Evolutionary conservation across 345 rosid genomes (phyloP).

Genomic region (Trapa bicornis): DNA sequence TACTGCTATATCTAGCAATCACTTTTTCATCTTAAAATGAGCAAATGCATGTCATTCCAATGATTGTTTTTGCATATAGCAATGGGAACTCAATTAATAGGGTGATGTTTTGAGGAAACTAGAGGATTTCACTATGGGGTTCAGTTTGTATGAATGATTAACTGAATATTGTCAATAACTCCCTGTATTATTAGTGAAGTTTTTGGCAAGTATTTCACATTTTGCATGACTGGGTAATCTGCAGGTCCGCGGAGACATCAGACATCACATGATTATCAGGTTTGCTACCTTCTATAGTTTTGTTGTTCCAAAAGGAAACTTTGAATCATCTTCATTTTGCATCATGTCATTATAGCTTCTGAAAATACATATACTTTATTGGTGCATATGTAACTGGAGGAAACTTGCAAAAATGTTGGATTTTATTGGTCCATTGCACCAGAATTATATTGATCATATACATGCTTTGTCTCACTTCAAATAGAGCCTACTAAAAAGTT

Average conservation of each 20-base stretch:
- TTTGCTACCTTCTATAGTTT: conserved; percentile 10
- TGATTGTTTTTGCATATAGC: neutral
- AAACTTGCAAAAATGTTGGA: neutral
- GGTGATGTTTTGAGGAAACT: neutral
- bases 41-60: neutral
- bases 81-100: neutral
- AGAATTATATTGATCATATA: neutral
- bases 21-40: neutral
- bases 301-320: neutral
- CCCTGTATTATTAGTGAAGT: neutral
- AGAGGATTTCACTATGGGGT: neutral
- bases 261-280: conserved; percentile 49
- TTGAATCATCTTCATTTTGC: neutral
- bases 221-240: conserved; percentile 8
- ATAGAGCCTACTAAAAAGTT: neutral
- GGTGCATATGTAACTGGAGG: neutral
- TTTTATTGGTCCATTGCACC: neutral
- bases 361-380: neutral
- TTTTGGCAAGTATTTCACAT: neutral
- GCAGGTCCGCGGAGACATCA: conserved; percentile 51
- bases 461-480: neutral
- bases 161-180: neutral
- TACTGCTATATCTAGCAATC: neutral
- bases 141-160: neutral
- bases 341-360: neutral